Evolutionary conservation across 805 yeast species (phyloP).

Genomic region (Saccharomycopsis javanensis): DNA sequence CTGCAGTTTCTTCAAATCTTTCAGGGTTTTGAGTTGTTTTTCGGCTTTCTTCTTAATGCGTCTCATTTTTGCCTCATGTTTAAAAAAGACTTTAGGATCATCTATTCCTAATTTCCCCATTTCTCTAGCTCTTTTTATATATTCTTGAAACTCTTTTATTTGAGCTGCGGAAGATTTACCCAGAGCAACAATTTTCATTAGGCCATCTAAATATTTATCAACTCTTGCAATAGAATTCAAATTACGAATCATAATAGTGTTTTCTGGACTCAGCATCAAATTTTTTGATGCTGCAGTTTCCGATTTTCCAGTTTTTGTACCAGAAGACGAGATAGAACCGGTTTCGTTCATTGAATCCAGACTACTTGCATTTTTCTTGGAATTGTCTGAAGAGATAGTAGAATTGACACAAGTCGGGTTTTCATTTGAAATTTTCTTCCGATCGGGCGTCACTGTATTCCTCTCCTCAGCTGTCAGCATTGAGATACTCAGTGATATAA

Average conservation of each 20-base stretch:
- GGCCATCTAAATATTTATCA: slow-evolving; percentile 53
- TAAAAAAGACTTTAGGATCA: slow-evolving; percentile 14
- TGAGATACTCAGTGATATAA: no score
- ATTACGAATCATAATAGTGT: slow-evolving; percentile 75
- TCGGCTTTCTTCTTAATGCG: slow-evolving; percentile 17
- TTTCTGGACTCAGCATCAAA: slow-evolving; percentile 48
- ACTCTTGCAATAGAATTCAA: slow-evolving; percentile 72
- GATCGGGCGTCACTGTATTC: no score
- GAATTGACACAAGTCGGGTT: no score
- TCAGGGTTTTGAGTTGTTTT: slow-evolving; percentile 15
- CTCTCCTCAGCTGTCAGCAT: no score
- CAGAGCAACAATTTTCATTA: slow-evolving; percentile 82
- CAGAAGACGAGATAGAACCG: no score
- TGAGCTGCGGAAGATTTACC: slow-evolving; percentile 68
- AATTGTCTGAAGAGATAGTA: no score
- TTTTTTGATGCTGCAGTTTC: slow-evolving; percentile 24
- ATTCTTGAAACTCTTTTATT: slow-evolving; percentile 68
- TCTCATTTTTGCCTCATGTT: slow-evolving; percentile 20
- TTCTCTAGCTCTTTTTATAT: slow-evolving; percentile 66
- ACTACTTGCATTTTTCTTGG: no score
- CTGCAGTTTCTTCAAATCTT: slow-evolving; percentile 21
- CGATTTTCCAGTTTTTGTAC: no score
- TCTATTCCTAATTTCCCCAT: slow-evolving; percentile 40
- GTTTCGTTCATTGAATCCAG: no score
- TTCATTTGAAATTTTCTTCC: no score